Conservation (phyloP, 192 early-diverging fungal species). For the Umbelopsis isabellina region DNA sequence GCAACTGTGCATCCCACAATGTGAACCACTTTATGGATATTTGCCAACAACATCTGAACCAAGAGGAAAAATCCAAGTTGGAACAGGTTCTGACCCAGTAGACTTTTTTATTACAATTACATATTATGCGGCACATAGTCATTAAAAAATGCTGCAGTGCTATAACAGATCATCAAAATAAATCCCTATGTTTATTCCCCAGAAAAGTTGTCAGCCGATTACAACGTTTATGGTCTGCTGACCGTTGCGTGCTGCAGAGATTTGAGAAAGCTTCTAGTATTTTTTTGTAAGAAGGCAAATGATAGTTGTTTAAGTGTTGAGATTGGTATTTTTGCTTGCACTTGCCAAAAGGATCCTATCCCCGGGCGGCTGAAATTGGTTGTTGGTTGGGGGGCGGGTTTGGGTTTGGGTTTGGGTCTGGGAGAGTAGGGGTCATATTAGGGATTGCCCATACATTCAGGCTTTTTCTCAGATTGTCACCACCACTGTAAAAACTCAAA, state of each 20-base stretch:
- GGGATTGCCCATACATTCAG: too few relatives aligned
- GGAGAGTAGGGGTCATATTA: neutral
- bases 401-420: neutral
- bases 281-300: neutral
- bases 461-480: too few relatives aligned
- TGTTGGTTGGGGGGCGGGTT: neutral
- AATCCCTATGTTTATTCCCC: neutral
- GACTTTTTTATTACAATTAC: neutral
- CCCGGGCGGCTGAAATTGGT: neutral
- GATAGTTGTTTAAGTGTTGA: neutral
- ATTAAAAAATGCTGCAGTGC: neutral
- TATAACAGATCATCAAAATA: slow-evolving; percentile 5
- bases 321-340: neutral
- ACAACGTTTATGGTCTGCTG: neutral
- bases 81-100: slow-evolving; percentile 17
- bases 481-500: too few relatives aligned
- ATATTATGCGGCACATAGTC: neutral
- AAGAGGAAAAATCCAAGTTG: slow-evolving; percentile 35
- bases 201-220: too few relatives aligned
- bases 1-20: slow-evolving; percentile 55
- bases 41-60: slow-evolving; percentile 40
- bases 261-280: neutral
- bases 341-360: slow-evolving; percentile 15
- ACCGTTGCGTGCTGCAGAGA: neutral
- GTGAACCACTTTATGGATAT: slow-evolving; percentile 41